Base-by-base conservation (phyloP, 768 basidiomycete genomes). In the Multifurca ochricompacta region DNA sequence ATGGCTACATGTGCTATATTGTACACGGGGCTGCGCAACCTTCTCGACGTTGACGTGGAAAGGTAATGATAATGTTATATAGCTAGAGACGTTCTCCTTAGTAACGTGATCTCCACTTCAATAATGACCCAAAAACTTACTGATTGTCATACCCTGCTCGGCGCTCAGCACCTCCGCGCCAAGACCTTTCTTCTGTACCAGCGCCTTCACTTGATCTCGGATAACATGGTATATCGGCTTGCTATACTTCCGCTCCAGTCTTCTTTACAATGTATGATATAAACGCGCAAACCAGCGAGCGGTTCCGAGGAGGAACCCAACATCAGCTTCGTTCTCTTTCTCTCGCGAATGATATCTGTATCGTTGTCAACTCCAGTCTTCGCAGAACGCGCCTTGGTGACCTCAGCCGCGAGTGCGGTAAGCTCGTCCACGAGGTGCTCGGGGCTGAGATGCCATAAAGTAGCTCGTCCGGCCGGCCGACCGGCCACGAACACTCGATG, bases 401-500 rank as follows among this genome's bases (percentile, higher is more conserved):
- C 82, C 64, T 90, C 83, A 10, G 69, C 70, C 4, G 90, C 88
- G 43, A 95, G 78, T 1, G 70, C 69, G 7, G 74, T 63, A 51
- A 98, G 75, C 70, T 98, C 95, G 50, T 80, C 76, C 2, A 78
- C 77, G 30, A 98, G 71, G 60, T 89, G 86, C 21, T 81, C 81
- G 0, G 95, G 92, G 31, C 76, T 85, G 11, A 98, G 76, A 62
- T 98, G 0, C 95, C 95, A 67, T 81, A 95, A 39, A 97, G 74
- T 49, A 73, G 65, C 42, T 81, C 77, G 59, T 82, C 76, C 16
- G 77, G 73, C 54, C 94, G 76, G 0, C 85, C 85, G 1, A 81
- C 77, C 19, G 86, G 82, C 72, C 85, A 92, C 1, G 92, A 95
- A 68, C 95, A 97, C 71, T 97, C 95, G 65, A 98, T 90, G 66